phyloP scores from a whole-genome alignment of 2,329 filamentous ascomycete species.

The Botrytis fragariae region DNA sequence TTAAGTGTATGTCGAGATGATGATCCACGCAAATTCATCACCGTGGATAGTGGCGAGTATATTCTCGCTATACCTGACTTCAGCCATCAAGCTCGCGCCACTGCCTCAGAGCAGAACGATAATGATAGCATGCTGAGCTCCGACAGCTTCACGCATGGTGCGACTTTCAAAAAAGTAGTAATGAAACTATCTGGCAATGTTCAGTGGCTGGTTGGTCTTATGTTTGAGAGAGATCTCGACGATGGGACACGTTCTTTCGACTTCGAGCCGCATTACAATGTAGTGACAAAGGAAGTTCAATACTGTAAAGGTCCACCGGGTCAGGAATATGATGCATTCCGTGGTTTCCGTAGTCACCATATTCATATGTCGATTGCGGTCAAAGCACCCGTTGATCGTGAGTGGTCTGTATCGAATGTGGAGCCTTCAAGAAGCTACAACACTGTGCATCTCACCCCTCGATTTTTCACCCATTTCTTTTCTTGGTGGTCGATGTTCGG shows the following conservation, averaged over 20 bases:
- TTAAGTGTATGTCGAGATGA: conserved; percentile 83
- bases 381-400: conserved; percentile 78
- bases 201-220: conserved; percentile 84
- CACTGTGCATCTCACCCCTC: conserved; percentile 87
- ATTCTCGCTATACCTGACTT: conserved; percentile 93
- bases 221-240: conserved; percentile 83
- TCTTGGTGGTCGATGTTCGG: conserved; percentile 97
- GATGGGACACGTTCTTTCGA: conserved; percentile 73
- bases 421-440: conserved; percentile 90
- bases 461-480: conserved; percentile 98
- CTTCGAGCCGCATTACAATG: conserved; percentile 89
- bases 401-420: conserved; percentile 76
- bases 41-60: conserved; percentile 91
- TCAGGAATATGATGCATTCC: conserved; percentile 82
- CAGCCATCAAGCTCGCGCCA: conserved; percentile 72
- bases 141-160: conserved; percentile 66
- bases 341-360: conserved; percentile 92
- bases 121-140: conserved; percentile 54
- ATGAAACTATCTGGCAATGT: conserved; percentile 99
- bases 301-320: conserved; percentile 60
- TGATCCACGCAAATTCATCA: conserved; percentile 91
- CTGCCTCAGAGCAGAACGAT: conserved; percentile 52
- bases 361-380: conserved; percentile 95
- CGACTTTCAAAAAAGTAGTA: conserved; percentile 95
- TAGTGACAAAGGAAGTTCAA: conserved; percentile 78